Percentiles rank a stretch among this genome's conserved stretches.
Evolutionary conservation across 768 basidiomycete species (phyloP).

Genomic region (Gymnopilus dilepis): DNA sequence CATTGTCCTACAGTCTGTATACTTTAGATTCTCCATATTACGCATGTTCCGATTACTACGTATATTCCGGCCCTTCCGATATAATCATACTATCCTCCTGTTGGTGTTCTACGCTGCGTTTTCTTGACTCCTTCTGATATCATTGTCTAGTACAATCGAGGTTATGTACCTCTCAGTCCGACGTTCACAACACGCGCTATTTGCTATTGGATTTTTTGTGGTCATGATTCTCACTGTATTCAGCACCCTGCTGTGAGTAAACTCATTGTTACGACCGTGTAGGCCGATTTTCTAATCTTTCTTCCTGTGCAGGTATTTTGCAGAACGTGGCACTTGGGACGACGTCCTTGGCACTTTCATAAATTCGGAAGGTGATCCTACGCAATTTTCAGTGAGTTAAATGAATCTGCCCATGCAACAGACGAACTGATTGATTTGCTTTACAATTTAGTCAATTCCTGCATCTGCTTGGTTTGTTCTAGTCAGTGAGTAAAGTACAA

Average conservation of each 20-base stretch:
- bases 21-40: slow-evolving; percentile 91
- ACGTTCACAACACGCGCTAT: slow-evolving; percentile 81
- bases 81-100: slow-evolving; percentile 83
- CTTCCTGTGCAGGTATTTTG: slow-evolving; percentile 67
- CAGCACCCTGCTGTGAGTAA: slow-evolving; percentile 77
- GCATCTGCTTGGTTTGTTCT: slow-evolving; percentile 74
- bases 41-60: slow-evolving; percentile 88
- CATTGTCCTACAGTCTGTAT: slow-evolving; percentile 59
- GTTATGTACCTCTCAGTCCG: slow-evolving; percentile 92
- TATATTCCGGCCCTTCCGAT: slow-evolving; percentile 89
- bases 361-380: slow-evolving; percentile 83
- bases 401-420: neutral
- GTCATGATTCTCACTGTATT: slow-evolving; percentile 87
- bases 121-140: slow-evolving; percentile 3
- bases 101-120: slow-evolving; percentile 40
- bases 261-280: neutral
- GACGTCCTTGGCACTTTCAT: slow-evolving; percentile 78
- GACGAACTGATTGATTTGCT: neutral
- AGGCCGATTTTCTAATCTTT: neutral
- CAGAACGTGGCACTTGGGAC: slow-evolving; percentile 92
- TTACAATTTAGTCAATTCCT: slow-evolving; percentile 40
- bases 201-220: slow-evolving; percentile 90
- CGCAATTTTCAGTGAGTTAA: slow-evolving; percentile 69
- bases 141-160: slow-evolving; percentile 70
- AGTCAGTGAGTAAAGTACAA: slow-evolving; percentile 62